Evolutionary conservation across 148 eudicot genomes (phyloP), one percentile per base, ranked within the genome.

Genomic region (Persicaria tinctoria): DNA sequence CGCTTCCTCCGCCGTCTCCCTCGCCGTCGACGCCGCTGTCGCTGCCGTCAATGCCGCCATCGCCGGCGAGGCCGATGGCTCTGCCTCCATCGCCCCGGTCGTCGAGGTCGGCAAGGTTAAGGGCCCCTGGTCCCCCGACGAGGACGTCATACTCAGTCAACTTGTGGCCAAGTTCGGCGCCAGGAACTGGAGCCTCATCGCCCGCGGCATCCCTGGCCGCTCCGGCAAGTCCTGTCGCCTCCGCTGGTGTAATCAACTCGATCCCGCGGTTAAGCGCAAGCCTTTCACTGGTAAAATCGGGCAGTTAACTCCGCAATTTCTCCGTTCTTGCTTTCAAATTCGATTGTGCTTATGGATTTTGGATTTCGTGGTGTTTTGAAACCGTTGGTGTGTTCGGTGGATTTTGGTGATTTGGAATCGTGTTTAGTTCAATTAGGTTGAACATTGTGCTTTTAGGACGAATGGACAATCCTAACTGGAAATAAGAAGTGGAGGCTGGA

Each of bases 171-270:
- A 83, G 70, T 84, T 86, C 44, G 94, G 94, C 12, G 84, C 94
- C 3, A 78, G 87, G 76, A 90, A 90, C 75, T 90, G 94, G 94
- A 79, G 87, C 32, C 54, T 90, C 20, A 90, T 90, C 64, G 91
- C 94, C n/a, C 81, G 86, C 0, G 91, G 88, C 5, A 87, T 90
- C 51, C 88, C 94, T 0, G 91, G 91, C 8, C 86, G 94, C 49
- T 86, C 94, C 44, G 89, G 89, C 9, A 90, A 90, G 66, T 86
- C 89, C 7, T 90, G 94, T 56, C 91, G 94, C 1, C 86, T 90
- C 12, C 88, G 94, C 0, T 90, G 94, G 94, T 90, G 91, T 78
- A 90, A 90, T 76, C 94, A 90, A 82, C 88, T 90, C 50, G 88
- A 90, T 46, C 94, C 94, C 51, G 14, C 73, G 18, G 81, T 90